Conservation (phyloP, 352 stramenopile genomes). For the Labyrinthula sp. region DNA sequence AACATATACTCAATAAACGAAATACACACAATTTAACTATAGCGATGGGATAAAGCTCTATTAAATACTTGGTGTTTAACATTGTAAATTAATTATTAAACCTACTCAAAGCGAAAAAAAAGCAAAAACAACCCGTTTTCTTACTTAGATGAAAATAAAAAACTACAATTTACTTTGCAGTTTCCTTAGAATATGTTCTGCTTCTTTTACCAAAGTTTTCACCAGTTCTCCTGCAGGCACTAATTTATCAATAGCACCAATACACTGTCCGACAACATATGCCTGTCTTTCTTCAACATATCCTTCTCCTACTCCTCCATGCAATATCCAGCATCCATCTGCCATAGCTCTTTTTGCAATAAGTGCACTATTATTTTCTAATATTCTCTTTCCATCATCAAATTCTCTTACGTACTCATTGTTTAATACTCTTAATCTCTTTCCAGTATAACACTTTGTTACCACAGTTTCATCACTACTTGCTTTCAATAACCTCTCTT, state of each 20-base stretch:
- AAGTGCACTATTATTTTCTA: background rate
- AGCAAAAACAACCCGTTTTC: too few relatives aligned
- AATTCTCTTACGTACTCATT: background rate
- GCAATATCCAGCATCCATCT: slow-evolving; percentile 1
- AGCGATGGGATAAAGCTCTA: too few relatives aligned
- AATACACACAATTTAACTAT: too few relatives aligned
- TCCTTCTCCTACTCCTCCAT: background rate
- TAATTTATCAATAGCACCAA: background rate
- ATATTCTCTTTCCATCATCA: background rate
- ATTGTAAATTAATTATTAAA: too few relatives aligned
- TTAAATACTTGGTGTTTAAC: too few relatives aligned
- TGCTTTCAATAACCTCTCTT: background rate
- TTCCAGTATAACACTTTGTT: background rate
- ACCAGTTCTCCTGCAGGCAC: background rate
- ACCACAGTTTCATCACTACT: background rate
- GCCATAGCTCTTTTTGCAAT: background rate
- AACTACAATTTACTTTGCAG: too few relatives aligned
- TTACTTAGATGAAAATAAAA: too few relatives aligned
- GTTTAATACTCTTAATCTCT: background rate
- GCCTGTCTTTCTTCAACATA: background rate
- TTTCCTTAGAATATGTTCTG: too few relatives aligned
- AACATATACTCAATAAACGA: too few relatives aligned
- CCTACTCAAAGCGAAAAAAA: too few relatives aligned
- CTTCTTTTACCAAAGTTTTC: too few relatives aligned
- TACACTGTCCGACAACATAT: background rate